A percentile compares a stretch with the other conserved stretches of the same genome.
Conservation (phyloP, 148 eudicot species). For the Selenicereus undatus region DNA sequence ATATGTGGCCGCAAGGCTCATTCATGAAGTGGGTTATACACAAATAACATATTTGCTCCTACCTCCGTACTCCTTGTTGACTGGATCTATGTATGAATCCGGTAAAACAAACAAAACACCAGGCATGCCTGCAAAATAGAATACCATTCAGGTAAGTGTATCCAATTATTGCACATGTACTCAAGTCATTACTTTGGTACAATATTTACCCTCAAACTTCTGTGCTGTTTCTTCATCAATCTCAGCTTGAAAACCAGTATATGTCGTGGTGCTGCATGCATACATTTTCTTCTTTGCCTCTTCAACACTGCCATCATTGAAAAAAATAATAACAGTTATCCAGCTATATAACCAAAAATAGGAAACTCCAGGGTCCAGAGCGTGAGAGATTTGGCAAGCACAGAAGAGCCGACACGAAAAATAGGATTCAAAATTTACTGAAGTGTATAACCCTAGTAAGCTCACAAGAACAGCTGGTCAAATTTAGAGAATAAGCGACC, state of each 20-base stretch:
- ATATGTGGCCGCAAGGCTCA: too few relatives aligned
- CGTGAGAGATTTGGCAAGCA: not conserved
- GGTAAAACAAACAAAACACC: slow-evolving; percentile 89
- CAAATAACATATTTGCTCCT: slow-evolving; percentile 3
- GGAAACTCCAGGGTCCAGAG: not conserved
- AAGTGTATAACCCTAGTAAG: not conserved
- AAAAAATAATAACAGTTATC: not conserved
- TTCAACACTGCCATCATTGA: slow-evolving; percentile 51
- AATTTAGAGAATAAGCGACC: not conserved
- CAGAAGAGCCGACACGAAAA: not conserved
- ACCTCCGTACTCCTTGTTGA: slow-evolving; percentile 97
- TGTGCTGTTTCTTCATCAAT: slow-evolving; percentile 71
- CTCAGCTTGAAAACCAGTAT: slow-evolving; percentile 73
- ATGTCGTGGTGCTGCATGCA: slow-evolving; percentile 88
- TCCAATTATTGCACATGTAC: not conserved
- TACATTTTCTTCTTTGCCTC: slow-evolving; percentile 93
- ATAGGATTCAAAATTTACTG: not conserved
- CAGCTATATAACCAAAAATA: not conserved
- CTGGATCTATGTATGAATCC: slow-evolving; percentile 95
- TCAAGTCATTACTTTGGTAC: not conserved
- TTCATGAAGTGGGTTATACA: not conserved
- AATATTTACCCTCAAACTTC: slow-evolving; percentile 59
- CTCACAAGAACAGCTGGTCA: not conserved
- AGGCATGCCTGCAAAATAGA: slow-evolving; percentile 49
- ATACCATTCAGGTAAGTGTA: not conserved